A percentile compares a stretch with the other conserved stretches of the same genome.
phyloP scores from a whole-genome alignment of 169 alveolate species.

The Plasmodium vinckei region DNA sequence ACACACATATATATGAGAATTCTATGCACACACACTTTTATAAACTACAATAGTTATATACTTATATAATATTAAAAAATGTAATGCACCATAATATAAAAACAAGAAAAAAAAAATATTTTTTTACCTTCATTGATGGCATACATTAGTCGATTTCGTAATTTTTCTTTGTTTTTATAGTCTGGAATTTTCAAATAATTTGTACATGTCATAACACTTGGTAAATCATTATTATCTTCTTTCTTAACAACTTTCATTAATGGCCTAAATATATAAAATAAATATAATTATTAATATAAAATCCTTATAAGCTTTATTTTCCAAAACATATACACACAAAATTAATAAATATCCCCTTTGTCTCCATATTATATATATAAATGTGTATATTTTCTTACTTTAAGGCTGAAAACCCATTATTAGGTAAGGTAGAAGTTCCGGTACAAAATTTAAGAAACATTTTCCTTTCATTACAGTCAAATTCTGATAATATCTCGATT shows the following conservation, averaged over 20 bases:
- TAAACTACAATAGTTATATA: slow-evolving; percentile 4
- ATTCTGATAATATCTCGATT: slow-evolving; percentile 83
- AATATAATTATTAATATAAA: neutral
- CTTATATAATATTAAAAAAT: neutral
- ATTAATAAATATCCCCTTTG: neutral
- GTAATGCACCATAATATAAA: slow-evolving; percentile 45
- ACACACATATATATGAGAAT: slow-evolving; percentile 6
- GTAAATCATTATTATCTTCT: slow-evolving; percentile 86
- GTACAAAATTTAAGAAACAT: slow-evolving; percentile 92
- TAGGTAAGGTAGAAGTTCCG: slow-evolving; percentile 95
- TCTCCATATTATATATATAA: slow-evolving; percentile 65
- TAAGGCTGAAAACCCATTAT: slow-evolving; percentile 94
- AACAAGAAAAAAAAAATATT: slow-evolving; percentile 76
- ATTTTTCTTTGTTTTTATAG: slow-evolving; percentile 88
- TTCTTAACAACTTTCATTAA: slow-evolving; percentile 90
- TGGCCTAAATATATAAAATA: slow-evolving; percentile 77
- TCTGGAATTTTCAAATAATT: slow-evolving; percentile 95
- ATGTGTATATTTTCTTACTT: slow-evolving; percentile 87
- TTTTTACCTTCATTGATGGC: slow-evolving; percentile 94
- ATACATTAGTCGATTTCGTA: slow-evolving; percentile 86
- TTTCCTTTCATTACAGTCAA: slow-evolving; percentile 82
- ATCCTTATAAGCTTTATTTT: neutral
- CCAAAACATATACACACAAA: neutral
- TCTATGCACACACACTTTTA: slow-evolving; percentile 11
- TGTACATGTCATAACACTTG: slow-evolving; percentile 96